A percentile compares a stretch with the other conserved stretches of the same genome.
phyloP scores from a whole-genome alignment of 139 green algal species.

The Closterium sp. region DNA sequence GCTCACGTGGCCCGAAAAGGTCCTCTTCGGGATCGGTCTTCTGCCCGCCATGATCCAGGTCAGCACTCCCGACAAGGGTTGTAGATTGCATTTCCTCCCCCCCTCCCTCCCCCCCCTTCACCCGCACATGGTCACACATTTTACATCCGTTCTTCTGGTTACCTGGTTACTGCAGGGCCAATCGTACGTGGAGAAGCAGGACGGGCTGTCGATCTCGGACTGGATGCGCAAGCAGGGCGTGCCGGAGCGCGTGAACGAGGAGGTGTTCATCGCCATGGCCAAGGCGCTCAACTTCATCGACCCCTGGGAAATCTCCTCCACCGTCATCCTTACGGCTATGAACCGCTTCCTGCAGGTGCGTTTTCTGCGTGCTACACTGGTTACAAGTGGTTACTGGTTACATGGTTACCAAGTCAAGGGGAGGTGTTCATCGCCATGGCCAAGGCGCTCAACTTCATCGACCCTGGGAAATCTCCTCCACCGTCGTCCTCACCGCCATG shows the following conservation, averaged over 20 bases:
- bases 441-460: constrained; percentile 99
- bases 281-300: constrained; percentile 99
- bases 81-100: background rate
- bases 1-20: constrained; percentile 95
- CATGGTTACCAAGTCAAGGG: constrained; percentile 52
- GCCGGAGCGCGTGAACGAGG: constrained; percentile 92
- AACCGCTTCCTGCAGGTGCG: constrained; percentile 86
- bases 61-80: background rate
- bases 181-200: constrained; percentile 88
- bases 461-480: constrained; percentile 96
- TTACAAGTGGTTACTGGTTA: too few relatives aligned
- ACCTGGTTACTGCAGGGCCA: constrained; percentile 64
- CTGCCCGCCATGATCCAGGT: constrained; percentile 86
- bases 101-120: background rate
- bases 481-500: constrained; percentile 90
- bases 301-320: constrained; percentile 96
- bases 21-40: constrained; percentile 89
- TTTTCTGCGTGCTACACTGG: background rate
- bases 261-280: constrained; percentile 99
- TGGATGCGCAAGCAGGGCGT: constrained; percentile 94
- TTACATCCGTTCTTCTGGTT: background rate
- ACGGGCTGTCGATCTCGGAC: constrained; percentile 88
- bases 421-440: constrained; percentile 99
- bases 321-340: constrained; percentile 91
- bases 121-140: background rate